Percentiles rank a stretch among this genome's conserved stretches.
These are phyloP conservation scores for Phialocephala sp. DNA, from an alignment of 2,329 filamentous ascomycete genomes.

Conservation along the genomic window DNA sequence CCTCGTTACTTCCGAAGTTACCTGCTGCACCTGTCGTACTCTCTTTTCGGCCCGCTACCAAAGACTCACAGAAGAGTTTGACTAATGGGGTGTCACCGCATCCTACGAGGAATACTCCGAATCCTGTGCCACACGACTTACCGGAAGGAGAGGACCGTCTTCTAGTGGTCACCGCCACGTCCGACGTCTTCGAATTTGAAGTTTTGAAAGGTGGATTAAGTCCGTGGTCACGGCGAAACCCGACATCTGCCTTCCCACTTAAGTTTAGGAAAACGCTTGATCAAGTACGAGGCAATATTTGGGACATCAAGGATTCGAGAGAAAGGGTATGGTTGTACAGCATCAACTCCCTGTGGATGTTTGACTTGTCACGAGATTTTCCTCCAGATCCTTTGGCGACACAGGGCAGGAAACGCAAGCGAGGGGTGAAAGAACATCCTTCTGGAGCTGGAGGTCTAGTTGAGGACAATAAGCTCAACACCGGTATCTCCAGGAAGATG, in stretches of 20 bases:
- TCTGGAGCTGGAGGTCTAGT: constrained; percentile 63
- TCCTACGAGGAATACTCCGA: constrained; percentile 39
- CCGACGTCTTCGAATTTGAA: constrained; percentile 79
- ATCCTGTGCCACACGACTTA: constrained; percentile 53
- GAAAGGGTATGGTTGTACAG: constrained; percentile 87
- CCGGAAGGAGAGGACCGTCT: constrained; percentile 59
- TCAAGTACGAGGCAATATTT: constrained; percentile 81
- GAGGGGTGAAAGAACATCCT: constrained; percentile 43
- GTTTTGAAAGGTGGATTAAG: constrained; percentile 77
- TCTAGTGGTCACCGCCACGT: constrained; percentile 65
- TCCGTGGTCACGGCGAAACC: constrained; percentile 86
- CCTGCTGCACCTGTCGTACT: constrained; percentile 68
- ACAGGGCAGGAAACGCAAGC: constrained; percentile 33
- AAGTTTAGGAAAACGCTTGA: constrained; percentile 79
- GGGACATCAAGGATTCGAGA: constrained; percentile 67
- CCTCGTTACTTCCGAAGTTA: constrained; percentile 71
- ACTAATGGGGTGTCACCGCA: constrained; percentile 49
- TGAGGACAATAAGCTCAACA: constrained; percentile 42
- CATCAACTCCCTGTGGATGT: constrained; percentile 86
- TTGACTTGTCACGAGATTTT: constrained; percentile 80
- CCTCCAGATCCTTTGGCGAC: constrained; percentile 9
- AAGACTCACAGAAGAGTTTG: constrained; percentile 32
- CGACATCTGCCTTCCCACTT: constrained; percentile 73
- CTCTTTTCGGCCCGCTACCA: constrained; percentile 63
- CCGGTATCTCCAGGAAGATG: constrained; percentile 47